Evolutionary conservation across 257 asterid species (phyloP).

Genomic region (Striga asiatica): DNA sequence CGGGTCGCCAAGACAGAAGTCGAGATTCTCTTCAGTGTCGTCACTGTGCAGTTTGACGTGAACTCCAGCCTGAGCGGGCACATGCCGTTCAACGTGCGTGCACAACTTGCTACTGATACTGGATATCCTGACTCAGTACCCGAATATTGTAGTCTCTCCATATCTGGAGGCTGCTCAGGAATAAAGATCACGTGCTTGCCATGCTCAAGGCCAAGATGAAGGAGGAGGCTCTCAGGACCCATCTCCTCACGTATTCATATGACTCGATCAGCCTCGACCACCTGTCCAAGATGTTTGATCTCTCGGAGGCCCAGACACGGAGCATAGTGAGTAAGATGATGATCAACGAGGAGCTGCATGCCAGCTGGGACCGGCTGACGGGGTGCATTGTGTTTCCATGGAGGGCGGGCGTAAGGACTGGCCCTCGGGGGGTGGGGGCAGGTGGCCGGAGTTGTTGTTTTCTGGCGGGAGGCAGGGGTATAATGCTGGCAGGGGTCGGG

Average conservation of each 20-base stretch:
- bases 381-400: slow-evolving; percentile 76
- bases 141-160: slow-evolving; percentile 88
- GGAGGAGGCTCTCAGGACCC: slow-evolving; percentile 89
- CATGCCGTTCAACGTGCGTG: slow-evolving; percentile 92
- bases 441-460: too few species aligned
- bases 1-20: slow-evolving; percentile 93
- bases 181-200: slow-evolving; percentile 57
- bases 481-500: slow-evolving; percentile 20
- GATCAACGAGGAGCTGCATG: slow-evolving; percentile 85
- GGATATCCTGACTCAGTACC: slow-evolving; percentile 65
- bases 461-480: neutral
- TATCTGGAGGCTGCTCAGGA: slow-evolving; percentile 69
- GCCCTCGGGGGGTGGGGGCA: too few species aligned
- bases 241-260: slow-evolving; percentile 73
- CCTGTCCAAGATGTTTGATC: slow-evolving; percentile 70
- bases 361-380: slow-evolving; percentile 93
- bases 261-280: slow-evolving; percentile 70
- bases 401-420: slow-evolving; percentile 93
- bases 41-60: slow-evolving; percentile 89
- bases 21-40: slow-evolving; percentile 81
- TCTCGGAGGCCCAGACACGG: slow-evolving; percentile 55
- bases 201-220: slow-evolving; percentile 82
- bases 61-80: slow-evolving; percentile 75
- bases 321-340: slow-evolving; percentile 77
- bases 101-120: slow-evolving; percentile 60